These are phyloP conservation scores for Exophiala spinifera DNA, from an alignment of 2,329 filamentous ascomycete species.

Conservation along the genomic window DNA sequence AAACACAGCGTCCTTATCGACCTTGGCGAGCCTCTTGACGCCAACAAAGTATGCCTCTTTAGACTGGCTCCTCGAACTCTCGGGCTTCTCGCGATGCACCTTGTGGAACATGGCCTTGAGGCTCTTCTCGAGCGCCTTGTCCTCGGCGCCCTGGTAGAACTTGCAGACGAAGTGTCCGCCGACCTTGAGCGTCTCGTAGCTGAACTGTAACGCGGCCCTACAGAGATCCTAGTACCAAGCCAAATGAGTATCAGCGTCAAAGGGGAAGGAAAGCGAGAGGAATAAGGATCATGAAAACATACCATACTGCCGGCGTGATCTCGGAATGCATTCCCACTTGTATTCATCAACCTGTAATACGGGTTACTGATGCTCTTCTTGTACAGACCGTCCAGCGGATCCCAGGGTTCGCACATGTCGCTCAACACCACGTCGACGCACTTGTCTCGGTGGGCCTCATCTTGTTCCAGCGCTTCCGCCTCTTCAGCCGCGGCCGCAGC, in stretches of 20 bases:
- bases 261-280: neutral
- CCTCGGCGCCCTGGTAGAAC: constrained; percentile 89
- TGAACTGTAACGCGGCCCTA: constrained; percentile 77
- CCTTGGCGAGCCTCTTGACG: constrained; percentile 61
- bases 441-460: constrained; percentile 43
- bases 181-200: constrained; percentile 73
- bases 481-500: constrained; percentile 37
- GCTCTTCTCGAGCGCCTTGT: constrained; percentile 71
- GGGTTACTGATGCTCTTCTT: constrained; percentile 92
- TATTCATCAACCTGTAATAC: constrained; percentile 99
- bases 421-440: constrained; percentile 89
- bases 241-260: neutral
- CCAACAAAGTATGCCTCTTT: constrained; percentile 86
- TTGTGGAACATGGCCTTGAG: constrained; percentile 74
- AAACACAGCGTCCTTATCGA: constrained; percentile 47
- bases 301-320: constrained; percentile 97
- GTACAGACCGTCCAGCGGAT: constrained; percentile 72
- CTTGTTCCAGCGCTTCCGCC: constrained; percentile 24
- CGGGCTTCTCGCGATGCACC: constrained; percentile 85
- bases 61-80: constrained; percentile 80
- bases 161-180: constrained; percentile 96
- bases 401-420: constrained; percentile 99
- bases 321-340: constrained; percentile 78
- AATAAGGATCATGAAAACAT: constrained; percentile 35
- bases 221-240: constrained; percentile 71